Evolutionary conservation across 805 yeast genomes (phyloP), one percentile per base, ranked within the genome.

Genomic region (Scheffersomyces ergatensis): DNA sequence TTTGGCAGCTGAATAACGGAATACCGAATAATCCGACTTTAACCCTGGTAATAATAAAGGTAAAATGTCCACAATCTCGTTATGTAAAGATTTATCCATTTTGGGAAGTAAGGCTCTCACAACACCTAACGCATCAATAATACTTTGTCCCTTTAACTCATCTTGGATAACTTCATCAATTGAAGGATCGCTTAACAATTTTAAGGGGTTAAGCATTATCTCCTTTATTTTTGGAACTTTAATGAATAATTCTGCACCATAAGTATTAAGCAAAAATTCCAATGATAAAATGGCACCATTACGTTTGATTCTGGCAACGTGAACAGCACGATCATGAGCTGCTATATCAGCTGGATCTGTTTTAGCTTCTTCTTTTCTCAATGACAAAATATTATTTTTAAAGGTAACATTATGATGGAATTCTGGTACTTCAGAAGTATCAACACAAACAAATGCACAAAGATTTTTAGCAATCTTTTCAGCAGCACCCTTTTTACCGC

Each of bases 401-500:
- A 73, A 67, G 12, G 64, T 61, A 29, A 77, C 75, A 50, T 86
- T 85, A 34, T 85, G 82, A 13, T 72, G 70, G 55, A 88, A 93
- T 54, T 89, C 97, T 2, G 99, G 99, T 24, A 92, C 97, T 57
- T 90, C 97, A 3, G 93, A 79, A 0, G 97, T 89, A 58, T 92
- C 99, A 24, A 90, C 97, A 65, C 99, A 93, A 38, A 93, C 58
- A 57, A 92, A 92, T 0, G 92, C 96, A 65, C 96, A 87, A 41
- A 95, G 66, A 55, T 93, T 93, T 58, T 88, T 92, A 33, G 88
- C 79, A 48, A 95, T 85, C 58, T 93, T 93, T 51, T 88, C 95
- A 2, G 92, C 81, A 1, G 92, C 93, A 27, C 81, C 82, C n/a
- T 57, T 59, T 55, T 89, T 89, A 7, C 78, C 80, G 4, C 63